A percentile compares a stretch with the other conserved stretches of the same genome.
Conservation (phyloP, 2,329 filamentous ascomycete species). For the Colletotrichum lindemuthianum region DNA sequence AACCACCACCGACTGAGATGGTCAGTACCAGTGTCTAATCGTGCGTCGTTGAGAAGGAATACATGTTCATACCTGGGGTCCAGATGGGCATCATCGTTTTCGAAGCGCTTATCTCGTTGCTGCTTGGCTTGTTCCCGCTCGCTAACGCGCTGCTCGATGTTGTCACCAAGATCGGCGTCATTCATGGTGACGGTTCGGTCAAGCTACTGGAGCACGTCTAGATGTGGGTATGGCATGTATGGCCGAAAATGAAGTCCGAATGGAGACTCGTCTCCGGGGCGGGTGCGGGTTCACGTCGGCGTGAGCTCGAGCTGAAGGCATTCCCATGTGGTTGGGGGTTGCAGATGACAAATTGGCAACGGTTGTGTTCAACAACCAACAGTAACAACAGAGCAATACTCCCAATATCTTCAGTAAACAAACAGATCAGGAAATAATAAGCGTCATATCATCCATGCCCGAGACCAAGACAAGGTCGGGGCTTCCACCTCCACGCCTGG, state of each 20-base stretch:
- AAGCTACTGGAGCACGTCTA: too few relatives aligned
- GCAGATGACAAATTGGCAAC: too few relatives aligned
- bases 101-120: conserved; percentile 41
- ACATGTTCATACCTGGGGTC: conserved; percentile 52
- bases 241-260: too few relatives aligned
- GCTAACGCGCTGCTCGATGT: conserved; percentile 48
- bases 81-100: conserved; percentile 54
- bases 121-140: conserved; percentile 41
- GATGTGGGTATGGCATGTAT: background rate
- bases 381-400: background rate
- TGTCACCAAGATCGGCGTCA: conserved; percentile 50
- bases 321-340: conserved; percentile 4
- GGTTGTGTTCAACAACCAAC: too few relatives aligned
- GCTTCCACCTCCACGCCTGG: background rate
- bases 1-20: conserved; percentile 68
- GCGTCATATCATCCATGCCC: background rate
- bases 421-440: background rate
- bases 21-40: background rate
- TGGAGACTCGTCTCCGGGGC: background rate
- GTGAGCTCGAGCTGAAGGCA: conserved; percentile 20
- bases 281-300: background rate
- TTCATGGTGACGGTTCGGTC: conserved; percentile 49
- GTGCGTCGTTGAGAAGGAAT: background rate
- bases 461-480: background rate
- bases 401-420: background rate